Evolutionary conservation across 305 asterid genomes (phyloP).

Genomic region (Petunia hybrid): DNA sequence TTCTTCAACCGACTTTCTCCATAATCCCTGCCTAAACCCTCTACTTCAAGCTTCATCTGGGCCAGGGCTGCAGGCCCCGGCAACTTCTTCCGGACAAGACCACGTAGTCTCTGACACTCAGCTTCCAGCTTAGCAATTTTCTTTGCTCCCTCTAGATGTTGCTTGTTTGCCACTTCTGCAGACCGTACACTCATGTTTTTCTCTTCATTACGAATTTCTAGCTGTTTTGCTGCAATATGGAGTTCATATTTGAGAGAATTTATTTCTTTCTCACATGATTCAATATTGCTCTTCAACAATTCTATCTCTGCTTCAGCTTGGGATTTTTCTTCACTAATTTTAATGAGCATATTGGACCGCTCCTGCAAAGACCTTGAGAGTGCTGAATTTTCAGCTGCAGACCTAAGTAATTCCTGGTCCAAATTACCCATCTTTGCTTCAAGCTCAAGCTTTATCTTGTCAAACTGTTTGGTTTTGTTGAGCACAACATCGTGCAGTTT

Average conservation of each 20-base stretch:
- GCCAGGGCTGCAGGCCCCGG: conserved; percentile 98
- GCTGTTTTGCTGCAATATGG: conserved; percentile 77
- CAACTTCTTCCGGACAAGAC: conserved; percentile 87
- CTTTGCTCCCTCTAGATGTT: conserved; percentile 88
- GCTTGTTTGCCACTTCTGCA: conserved; percentile 87
- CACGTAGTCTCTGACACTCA: conserved; percentile 90
- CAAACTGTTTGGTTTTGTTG: conserved; percentile 74
- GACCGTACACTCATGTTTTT: conserved; percentile 86
- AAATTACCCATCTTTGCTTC: conserved; percentile 64
- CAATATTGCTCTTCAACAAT: conserved; percentile 61
- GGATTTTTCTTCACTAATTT: conserved; percentile 78
- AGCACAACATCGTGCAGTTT: conserved; percentile 71
- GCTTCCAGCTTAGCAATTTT: conserved; percentile 93
- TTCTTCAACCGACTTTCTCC: conserved; percentile 74
- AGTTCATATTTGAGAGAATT: conserved; percentile 79
- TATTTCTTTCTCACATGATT: conserved; percentile 74
- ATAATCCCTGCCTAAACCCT: conserved; percentile 75
- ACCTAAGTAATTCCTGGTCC: conserved; percentile 73
- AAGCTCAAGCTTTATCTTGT: conserved; percentile 74
- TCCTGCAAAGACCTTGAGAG: conserved; percentile 87
- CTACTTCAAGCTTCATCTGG: conserved; percentile 95
- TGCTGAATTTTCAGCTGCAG: too few relatives aligned
- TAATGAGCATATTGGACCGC: conserved; percentile 78
- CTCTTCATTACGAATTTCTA: conserved; percentile 88
- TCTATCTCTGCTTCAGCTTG: conserved; percentile 81